phyloP scores from a whole-genome alignment of 257 asterid genomes.

The Solanum sitiens region DNA sequence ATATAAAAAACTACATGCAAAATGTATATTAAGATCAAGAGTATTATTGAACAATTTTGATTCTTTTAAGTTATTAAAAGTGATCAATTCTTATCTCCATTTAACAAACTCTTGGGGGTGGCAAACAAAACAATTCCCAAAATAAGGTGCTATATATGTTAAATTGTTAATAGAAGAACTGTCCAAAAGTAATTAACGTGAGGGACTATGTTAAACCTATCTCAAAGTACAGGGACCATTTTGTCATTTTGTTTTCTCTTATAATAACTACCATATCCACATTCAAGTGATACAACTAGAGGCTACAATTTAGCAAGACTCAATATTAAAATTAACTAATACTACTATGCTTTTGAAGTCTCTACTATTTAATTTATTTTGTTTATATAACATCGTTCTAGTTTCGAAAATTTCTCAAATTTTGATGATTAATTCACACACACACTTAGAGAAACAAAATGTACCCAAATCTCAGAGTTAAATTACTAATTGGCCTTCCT shows the following conservation, averaged over 20 bases:
- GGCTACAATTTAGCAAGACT: too few relatives aligned
- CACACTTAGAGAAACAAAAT: too few relatives aligned
- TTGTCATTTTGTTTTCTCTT: not conserved
- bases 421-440: too few relatives aligned
- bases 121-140: not conserved
- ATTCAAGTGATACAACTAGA: not conserved
- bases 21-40: not conserved
- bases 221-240: not conserved
- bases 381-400: not conserved
- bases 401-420: not conserved
- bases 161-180: not conserved
- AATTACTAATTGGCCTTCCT: not conserved
- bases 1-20: not conserved
- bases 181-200: not conserved
- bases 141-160: not conserved
- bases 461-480: too few relatives aligned
- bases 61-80: too few relatives aligned
- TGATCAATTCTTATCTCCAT: too few relatives aligned
- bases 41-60: too few relatives aligned
- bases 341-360: not conserved
- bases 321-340: not conserved
- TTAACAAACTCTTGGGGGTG: too few relatives aligned
- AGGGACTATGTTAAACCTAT: not conserved
- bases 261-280: not conserved
- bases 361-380: too few relatives aligned